These are phyloP conservation scores for Rutstroemia sp. DNA, from an alignment of 2,329 filamentous ascomycete genomes.

Conservation along the genomic window DNA sequence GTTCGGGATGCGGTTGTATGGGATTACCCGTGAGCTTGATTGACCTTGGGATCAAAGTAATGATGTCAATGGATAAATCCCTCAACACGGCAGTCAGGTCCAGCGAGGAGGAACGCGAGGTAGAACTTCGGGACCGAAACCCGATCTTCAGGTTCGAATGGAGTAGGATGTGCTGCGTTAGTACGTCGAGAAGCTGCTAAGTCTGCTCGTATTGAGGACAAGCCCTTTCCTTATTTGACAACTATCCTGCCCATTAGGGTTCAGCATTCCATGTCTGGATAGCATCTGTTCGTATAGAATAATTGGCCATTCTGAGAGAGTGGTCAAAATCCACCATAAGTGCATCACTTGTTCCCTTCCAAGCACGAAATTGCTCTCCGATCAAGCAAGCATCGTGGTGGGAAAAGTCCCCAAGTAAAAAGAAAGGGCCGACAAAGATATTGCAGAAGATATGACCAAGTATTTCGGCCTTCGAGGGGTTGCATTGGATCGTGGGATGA, in stretches of 20 bases:
- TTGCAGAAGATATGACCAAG: constrained; percentile 32
- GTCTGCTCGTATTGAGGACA: background rate
- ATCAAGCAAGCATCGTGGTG: too few species aligned
- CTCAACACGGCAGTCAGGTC: background rate
- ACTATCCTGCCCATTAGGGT: background rate
- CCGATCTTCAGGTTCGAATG: background rate
- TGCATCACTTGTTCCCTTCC: too few species aligned
- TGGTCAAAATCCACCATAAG: background rate
- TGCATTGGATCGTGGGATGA: constrained; percentile 42
- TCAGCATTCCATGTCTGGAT: background rate
- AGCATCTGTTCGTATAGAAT: too few species aligned
- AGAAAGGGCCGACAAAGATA: too few species aligned
- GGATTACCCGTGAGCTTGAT: background rate
- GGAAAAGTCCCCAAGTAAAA: too few species aligned
- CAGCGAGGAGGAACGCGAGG: background rate
- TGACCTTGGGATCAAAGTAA: background rate
- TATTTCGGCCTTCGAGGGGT: constrained; percentile 57
- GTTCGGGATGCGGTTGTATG: background rate
- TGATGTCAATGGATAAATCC: background rate
- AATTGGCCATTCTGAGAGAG: background rate
- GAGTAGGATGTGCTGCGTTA: background rate
- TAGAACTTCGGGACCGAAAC: background rate
- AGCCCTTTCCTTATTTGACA: background rate
- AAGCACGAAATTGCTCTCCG: too few species aligned
- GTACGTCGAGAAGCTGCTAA: background rate